Base-by-base conservation (phyloP, 1,139 yeast species). In the Zygosaccharomyces pseudobailii region DNA sequence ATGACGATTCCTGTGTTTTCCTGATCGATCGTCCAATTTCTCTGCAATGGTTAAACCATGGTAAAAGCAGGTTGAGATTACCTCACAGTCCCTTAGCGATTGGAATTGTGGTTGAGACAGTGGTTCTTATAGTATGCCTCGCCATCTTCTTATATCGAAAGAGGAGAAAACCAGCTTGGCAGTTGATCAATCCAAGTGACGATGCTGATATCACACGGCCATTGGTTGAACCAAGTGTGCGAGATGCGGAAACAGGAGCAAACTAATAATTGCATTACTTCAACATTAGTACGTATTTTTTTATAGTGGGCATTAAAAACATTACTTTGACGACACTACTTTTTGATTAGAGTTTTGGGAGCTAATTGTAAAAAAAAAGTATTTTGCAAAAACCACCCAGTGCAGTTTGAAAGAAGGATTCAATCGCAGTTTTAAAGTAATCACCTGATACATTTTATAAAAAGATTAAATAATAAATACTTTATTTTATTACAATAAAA, bases 21-120 rank as follows among this genome's bases (percentile, higher is more conserved):
- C 67, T 85, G 19, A 71, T 88, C 28, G 96, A 89, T 57, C 72
- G 81, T 45, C 90, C 92, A 4, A 69, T 82, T 13, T 71, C 78
- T 8, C 77, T 84, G 5, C 63, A 65, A 2, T 88, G 97, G 96
- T 65, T 87, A 36, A 58, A 62, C 7, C 63, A 59, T 28, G 76
- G 72, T 33, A 74, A 72, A 43, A 71, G 80, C 40, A 84, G 78
- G 50, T 65, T 85, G 24, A 83, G 77, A 50, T 67, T 84, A 32
- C 89, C 90, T 3, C 73, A 80, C 48, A 72, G 82, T 8, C 84
- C 90, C 25, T 70, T 84, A 36, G 82, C 84, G 1, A 65, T 84
- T 23, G 94, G 92, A 4, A 68, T 84, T 4, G 67, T 84, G 0
- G 58, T 82, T 9, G 90, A 92, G 0, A 55, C 63, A 1, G 57